A percentile compares a stretch with the other conserved stretches of the same genome.
Conservation (phyloP, 306 rosid genomes). For the Rosa lucieae region DNA sequence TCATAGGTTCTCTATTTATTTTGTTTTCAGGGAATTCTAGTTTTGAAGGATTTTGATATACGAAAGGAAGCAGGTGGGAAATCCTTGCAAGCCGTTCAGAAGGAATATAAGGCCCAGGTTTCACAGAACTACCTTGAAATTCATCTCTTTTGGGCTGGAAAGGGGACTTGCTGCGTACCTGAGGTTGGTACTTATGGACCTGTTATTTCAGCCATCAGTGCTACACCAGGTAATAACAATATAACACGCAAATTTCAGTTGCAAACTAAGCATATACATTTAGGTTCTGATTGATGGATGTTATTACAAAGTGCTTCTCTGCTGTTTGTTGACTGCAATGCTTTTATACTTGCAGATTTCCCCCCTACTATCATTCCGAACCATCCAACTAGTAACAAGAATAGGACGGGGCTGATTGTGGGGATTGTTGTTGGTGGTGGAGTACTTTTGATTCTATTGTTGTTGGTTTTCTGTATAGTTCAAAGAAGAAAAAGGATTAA, state of each 20-base stretch:
- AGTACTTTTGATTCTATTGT: constrained; percentile 31
- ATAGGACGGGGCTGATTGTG: constrained; percentile 45
- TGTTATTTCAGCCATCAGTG: constrained; percentile 67
- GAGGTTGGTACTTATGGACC: constrained; percentile 63
- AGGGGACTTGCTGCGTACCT: constrained; percentile 29
- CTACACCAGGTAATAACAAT: constrained; percentile 54
- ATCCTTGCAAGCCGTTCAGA: constrained; percentile 38
- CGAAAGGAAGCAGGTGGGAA: constrained; percentile 56
- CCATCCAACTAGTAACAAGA: constrained; percentile 44
- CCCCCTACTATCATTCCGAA: constrained; percentile 46
- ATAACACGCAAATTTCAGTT: neutral
- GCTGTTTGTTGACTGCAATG: constrained; percentile 16
- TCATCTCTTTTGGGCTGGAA: too few species aligned
- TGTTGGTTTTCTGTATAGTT: constrained; percentile 29
- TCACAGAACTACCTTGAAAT: too few species aligned
- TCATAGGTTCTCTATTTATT: too few species aligned
- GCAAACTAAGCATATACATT: constrained; percentile 8
- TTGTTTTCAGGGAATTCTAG: constrained; percentile 48
- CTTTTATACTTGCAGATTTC: constrained; percentile 47
- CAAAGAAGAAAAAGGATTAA: constrained; percentile 45
- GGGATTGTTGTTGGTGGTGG: constrained; percentile 65
- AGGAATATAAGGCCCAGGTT: constrained; percentile 11
- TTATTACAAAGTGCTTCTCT: constrained; percentile 6
- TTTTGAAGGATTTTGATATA: constrained; percentile 62
- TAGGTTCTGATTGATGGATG: neutral